Base-by-base conservation (phyloP, 2,329 filamentous ascomycete genomes). In the Xylariaceae sp. region DNA sequence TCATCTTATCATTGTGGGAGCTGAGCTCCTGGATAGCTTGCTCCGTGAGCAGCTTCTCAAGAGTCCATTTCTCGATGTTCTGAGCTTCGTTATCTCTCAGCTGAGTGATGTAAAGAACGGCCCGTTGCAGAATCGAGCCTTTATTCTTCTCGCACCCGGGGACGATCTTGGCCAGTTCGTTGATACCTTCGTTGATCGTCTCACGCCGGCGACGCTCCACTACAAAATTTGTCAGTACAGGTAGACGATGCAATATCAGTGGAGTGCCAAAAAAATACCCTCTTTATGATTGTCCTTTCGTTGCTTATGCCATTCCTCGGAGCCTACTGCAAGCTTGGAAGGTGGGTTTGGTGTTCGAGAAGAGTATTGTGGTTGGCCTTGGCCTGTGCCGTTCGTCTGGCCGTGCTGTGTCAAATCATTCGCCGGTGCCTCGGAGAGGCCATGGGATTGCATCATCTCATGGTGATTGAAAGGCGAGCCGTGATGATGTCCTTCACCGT, bases 91-190 rank as follows among this genome's bases (percentile, higher is more conserved):
- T 94, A 61, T 96, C 88, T 61, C 92, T 94, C 27, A 98, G 76
- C 58, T 96, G 88, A 9, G 81, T 85, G 59, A 98, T 97, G 68
- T 95, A 97, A 48, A 88, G 82, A 8, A 96, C 90, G 0, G 92
- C 88, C 23, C 90, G 86, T 59, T 94, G 86, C 26, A 98, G 71
- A 49, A 98, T 97, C 2, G 88, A 94, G 1, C 92, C 92, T 66
- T 98, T 98, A 71, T 98, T 97, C 73, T 97, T 98, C 66, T 98
- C 92, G 56, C 90, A 96, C 11, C 88, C 88, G 0, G 92, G 92
- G 0, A 98, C 92, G 50, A 98, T 94, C 68, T 96, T 97, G 51
- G 90, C 87, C 19, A 98, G 78, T 64, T 97, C 92, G 58, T 96
- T 97, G 54, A 98, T 98, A 34, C 92, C 92, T 65, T 98, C 92